These are phyloP conservation scores for Eurotiales sp. DNA, from an alignment of 2,329 filamentous ascomycete species.

Conservation along the genomic window DNA sequence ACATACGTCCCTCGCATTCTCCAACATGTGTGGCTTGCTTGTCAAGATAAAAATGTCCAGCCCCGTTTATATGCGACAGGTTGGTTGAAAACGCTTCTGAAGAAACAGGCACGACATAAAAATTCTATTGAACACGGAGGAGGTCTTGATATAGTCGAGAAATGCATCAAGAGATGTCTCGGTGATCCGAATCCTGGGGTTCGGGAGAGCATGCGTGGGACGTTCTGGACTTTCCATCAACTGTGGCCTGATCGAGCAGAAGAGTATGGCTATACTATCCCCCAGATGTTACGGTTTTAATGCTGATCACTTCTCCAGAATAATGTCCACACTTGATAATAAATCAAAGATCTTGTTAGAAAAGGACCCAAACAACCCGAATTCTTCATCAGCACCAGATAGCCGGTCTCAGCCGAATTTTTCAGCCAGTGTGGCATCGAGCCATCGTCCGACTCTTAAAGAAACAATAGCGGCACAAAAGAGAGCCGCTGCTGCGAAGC, in stretches of 20 bases:
- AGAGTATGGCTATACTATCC: constrained; percentile 48
- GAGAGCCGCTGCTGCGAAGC: constrained; percentile 45
- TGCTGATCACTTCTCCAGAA: constrained; percentile 47
- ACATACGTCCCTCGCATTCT: constrained; percentile 77
- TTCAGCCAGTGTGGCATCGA: constrained; percentile 18
- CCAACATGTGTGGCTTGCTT: constrained; percentile 78
- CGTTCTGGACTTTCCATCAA: constrained; percentile 78
- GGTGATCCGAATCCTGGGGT: constrained; percentile 85
- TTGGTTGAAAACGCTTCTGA: constrained; percentile 81
- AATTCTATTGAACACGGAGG: constrained; percentile 78
- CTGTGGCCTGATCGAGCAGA: constrained; percentile 78
- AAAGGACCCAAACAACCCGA: constrained; percentile 72
- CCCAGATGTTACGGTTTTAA: background rate
- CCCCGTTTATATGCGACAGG: constrained; percentile 72
- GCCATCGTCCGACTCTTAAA: constrained; percentile 58
- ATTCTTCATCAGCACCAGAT: constrained; percentile 16
- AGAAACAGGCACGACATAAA: constrained; percentile 72
- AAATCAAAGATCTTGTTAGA: constrained; percentile 77
- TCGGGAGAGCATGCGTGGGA: constrained; percentile 76
- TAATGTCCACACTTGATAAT: constrained; percentile 72
- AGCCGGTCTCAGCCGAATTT: constrained; percentile 19
- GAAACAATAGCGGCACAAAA: constrained; percentile 84
- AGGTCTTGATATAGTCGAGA: constrained; percentile 77
- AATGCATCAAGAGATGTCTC: constrained; percentile 85
- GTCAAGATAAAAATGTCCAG: constrained; percentile 90